A percentile compares a stretch with the other conserved stretches of the same genome.
Conservation (phyloP, 2,329 filamentous ascomycete species). For the Botrytis cinerea region DNA sequence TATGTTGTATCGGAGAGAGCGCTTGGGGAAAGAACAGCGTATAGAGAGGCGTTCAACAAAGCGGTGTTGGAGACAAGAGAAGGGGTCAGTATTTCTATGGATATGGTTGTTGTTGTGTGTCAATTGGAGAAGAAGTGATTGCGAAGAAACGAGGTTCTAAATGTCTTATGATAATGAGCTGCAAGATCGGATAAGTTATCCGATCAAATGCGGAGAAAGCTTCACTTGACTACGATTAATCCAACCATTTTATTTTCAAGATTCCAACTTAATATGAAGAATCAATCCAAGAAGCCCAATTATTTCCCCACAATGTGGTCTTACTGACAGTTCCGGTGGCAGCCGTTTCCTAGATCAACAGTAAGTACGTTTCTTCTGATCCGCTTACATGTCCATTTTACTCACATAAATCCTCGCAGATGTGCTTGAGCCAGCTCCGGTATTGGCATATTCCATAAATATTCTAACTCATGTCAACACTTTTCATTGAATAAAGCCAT, state of each 20-base stretch:
- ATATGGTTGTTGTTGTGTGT: not conserved
- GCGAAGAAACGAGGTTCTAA: not conserved
- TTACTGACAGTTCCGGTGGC: conserved; percentile 1
- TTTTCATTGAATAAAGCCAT: too few relatives aligned
- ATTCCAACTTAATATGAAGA: not conserved
- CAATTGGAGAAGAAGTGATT: not conserved
- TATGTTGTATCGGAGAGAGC: not conserved
- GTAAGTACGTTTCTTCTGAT: not conserved
- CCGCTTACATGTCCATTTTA: not conserved
- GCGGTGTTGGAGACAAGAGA: not conserved
- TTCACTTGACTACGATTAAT: not conserved
- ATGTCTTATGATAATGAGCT: not conserved
- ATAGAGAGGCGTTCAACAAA: not conserved
- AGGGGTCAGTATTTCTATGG: not conserved
- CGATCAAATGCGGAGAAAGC: not conserved
- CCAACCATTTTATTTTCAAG: too few relatives aligned
- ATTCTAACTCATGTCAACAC: not conserved
- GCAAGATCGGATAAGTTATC: not conserved
- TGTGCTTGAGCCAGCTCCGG: conserved; percentile 15
- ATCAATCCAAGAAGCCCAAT: conserved; percentile 17
- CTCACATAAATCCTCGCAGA: conserved; percentile 13
- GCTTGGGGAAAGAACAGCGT: not conserved
- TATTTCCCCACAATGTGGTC: conserved; percentile 1
- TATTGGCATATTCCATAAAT: conserved; percentile 19
- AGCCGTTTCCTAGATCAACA: conserved; percentile 4